Evolutionary conservation across 1,139 yeast species (phyloP), one percentile per base, ranked within the genome.

Genomic region (Yamadazyma kanchanaburiensis): DNA sequence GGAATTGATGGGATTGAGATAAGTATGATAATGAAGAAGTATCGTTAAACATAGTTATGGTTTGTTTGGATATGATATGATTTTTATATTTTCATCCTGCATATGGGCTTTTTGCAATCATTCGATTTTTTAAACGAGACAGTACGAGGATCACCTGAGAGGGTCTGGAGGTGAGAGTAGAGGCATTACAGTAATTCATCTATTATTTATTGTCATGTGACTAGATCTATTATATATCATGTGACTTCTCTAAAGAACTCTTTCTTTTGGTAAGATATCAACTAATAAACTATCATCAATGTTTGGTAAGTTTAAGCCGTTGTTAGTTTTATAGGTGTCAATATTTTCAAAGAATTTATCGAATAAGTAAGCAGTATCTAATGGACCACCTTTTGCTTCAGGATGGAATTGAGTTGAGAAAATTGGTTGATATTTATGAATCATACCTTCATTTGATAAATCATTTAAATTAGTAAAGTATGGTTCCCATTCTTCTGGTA

Each of bases 341-440:
- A 91, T 80, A 51, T 83, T 73, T 26, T 69, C 75, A 50, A 91
- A 80, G 63, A 86, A 91, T 61, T 80, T 85, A 69, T 91, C 97
- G 49, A 91, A 91, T 58, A 91, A 70, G 61, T 80, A 86, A 4
- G 86, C 74, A 12, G 96, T 84, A 60, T 91, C 98, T 49, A 83
- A 72, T 36, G 98, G 98, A 47, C 98, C 98, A 46, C 98, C 98
- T 68, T 89, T 91, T 38, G 98, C 98, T 62, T 91, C 98, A 27
- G 98, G 98, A 57, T 91, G 98, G 75, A 91, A 91, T 60, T 91
- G 98, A 3, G 95, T 87, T 18, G 96, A 87, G 64, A 89, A 91
- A 34, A 89, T 83, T 30, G 98, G 98, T 55, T 77, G 81, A 25
- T 76, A 55, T 40, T 70, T 74, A 61, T 91, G 97, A 49, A 80